Evolutionary conservation across 305 asterid species (phyloP).

Genomic region (Lippia alba): DNA sequence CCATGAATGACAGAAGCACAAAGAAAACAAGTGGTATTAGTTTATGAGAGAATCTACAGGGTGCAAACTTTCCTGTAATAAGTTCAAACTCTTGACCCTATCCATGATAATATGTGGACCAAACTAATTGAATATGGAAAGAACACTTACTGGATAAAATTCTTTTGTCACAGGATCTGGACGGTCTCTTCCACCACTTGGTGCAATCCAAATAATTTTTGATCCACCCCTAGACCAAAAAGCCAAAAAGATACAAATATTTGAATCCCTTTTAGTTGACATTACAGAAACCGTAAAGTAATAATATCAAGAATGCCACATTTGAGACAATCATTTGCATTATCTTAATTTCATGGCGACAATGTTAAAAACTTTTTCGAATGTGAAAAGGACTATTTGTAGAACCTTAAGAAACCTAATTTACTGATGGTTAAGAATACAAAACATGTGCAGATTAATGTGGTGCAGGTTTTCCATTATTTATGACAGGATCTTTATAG

Average conservation of each 20-base stretch:
- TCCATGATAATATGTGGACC: slow-evolving; percentile 22
- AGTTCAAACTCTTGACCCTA: background rate
- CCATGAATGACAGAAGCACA: background rate
- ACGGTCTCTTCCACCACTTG: slow-evolving; percentile 99
- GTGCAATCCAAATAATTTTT: slow-evolving; percentile 94
- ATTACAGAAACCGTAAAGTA: slow-evolving; percentile 1
- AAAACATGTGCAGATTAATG: too few species aligned
- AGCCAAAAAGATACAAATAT: slow-evolving; percentile 30
- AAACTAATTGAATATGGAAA: slow-evolving; percentile 36
- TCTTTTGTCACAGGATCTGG: slow-evolving; percentile 85
- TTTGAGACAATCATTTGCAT: background rate
- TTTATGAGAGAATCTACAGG: slow-evolving; percentile 1
- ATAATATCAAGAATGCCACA: background rate
- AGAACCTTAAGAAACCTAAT: background rate
- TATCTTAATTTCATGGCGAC: background rate
- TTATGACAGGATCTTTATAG: too few species aligned
- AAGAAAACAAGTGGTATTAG: slow-evolving; percentile 7
- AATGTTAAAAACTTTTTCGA: background rate
- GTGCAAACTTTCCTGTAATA: background rate
- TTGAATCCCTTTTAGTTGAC: slow-evolving; percentile 28
- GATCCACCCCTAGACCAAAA: slow-evolving; percentile 80
- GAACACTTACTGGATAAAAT: slow-evolving; percentile 79
- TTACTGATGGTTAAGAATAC: background rate
- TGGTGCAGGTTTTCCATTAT: too few species aligned
- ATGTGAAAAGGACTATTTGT: slow-evolving; percentile 3